Evolutionary conservation across 345 rosid species (phyloP), one percentile per base, ranked within the genome.

Genomic region (Hevea brasiliensis): DNA sequence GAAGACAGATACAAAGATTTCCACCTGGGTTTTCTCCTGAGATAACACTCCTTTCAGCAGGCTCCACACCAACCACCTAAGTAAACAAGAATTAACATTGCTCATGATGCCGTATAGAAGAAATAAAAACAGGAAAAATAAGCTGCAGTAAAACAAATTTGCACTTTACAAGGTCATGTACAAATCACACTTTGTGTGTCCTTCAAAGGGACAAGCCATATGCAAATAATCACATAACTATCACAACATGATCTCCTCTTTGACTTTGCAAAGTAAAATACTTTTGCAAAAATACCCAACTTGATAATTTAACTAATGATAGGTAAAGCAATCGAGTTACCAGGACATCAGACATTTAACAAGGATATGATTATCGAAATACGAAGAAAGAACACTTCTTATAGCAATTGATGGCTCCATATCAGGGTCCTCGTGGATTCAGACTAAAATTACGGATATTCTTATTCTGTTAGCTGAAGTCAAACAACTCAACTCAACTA

Each of bases 41-140:
- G 68, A 92, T 85, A 65, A 94, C 77, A 83, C 95, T 94, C 80
- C 95, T 87, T 68, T 92, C 98, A 20, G 98, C 94, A 74, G 97
- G 98, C 79, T 94, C 98, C 80, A 92, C 98, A 2, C 98, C 98
- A 47, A 92, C 87, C 44, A 94, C 86, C 97, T 91, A 79, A 70
- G 75, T 20, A 75, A 73, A 73, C 8, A 79, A 76, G 62, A 60
- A 26, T n/a, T 51, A 0, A 12, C 48, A 41, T 55, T 75, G 68
- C 60, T 57, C 26, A 61, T 20, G 40, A 64, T 37, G 53, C 67
- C 61, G 47, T 61, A 21, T 17, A 74, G 23, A 67, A 73, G 55
- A 74, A 41, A 65, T 26, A 37, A 47, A 17, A 50, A 71, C 4
- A 71, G 29, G 13, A 15, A 44, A 32, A 70, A 20, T 3, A 70